phyloP scores from a whole-genome alignment of 208 protist genomes.

The Acanthamoeba rhysodes region DNA sequence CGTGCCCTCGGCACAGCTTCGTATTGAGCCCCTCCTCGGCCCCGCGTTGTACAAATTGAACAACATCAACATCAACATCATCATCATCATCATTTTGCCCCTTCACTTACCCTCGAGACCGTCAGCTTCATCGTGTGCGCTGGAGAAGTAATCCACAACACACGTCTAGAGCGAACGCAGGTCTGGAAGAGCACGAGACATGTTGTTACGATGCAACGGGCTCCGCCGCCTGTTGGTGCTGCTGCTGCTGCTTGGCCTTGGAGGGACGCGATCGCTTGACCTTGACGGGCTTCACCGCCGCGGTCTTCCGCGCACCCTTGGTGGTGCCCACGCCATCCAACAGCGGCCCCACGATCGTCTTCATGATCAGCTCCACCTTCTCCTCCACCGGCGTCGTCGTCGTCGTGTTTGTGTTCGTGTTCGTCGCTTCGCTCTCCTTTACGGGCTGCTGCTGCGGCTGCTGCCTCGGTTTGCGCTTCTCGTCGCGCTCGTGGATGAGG shows the following conservation, averaged over 20 bases:
- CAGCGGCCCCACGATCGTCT: not conserved
- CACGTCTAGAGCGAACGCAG: too few relatives aligned
- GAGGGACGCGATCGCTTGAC: not conserved
- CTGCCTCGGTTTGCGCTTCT: not conserved
- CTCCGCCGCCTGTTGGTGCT: too few relatives aligned
- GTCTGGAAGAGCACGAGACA: too few relatives aligned
- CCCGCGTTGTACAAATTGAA: too few relatives aligned
- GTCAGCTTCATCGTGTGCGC: too few relatives aligned
- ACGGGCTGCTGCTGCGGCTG: not conserved
- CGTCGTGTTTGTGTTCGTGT: too few relatives aligned
- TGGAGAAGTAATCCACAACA: too few relatives aligned
- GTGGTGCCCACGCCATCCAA: not conserved
- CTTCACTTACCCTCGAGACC: too few relatives aligned
- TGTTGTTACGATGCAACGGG: too few relatives aligned
- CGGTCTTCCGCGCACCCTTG: not conserved
- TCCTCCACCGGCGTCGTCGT: not conserved
- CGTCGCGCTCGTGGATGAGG: not conserved
- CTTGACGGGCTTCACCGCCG: not conserved
- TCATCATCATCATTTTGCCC: too few relatives aligned
- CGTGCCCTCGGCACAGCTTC: slow-evolving; percentile 14
- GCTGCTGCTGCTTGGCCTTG: not conserved
- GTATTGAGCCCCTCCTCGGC: not conserved
- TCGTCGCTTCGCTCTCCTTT: too few relatives aligned
- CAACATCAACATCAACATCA: too few relatives aligned
- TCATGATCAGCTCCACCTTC: not conserved